Base-by-base conservation (phyloP, 2,329 filamentous ascomycete genomes). In the Rhytidhysteron rufulum region DNA sequence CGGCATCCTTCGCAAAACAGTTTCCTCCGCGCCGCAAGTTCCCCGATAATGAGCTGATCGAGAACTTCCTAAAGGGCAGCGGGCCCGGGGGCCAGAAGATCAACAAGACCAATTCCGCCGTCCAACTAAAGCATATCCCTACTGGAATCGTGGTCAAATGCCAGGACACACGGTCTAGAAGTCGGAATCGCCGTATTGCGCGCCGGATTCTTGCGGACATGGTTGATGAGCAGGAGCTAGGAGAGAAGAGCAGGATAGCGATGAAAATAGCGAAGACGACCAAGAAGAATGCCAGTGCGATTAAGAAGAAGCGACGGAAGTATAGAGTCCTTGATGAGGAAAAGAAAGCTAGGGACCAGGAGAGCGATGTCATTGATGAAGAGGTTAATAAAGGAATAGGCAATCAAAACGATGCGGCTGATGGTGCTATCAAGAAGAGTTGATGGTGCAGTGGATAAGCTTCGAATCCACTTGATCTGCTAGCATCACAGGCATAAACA, bases 41-140 rank as follows among this genome's bases (percentile, higher is more conserved):
- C 16, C 76, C 82, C 10, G 89, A 95, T 50, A 71, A 75, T 15
- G 89, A 96, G 38, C 81, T 97, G 51, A 82, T 84, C 41, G 87
- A 96, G 58, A 78, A 77, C 31, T 97, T 94, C 68, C 75, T 98
- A 45, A 95, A 93, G 63, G 93, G 93, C 54, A 86, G 81, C 53
- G 93, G 93, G 2, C 91, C 93, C 0, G 93, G 93, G 18, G 93
- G 93, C 0, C 93, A 98, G 63, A 96, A 96, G 65, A 97, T 97
- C 70, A 98, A 98, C 70, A 98, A 98, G 80, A 98, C 93, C 19
- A 89, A 83, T 50, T 96, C 88, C 0, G 91, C 91, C 27, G 91
- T 96, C 2, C 93, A 98, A 63, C 75, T 98, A 25, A 93, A 85
- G 52, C 93, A 98, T 65, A 70, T 86, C 13, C 88, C 91, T 5